These are phyloP conservation scores for Multifurca ochricompacta DNA, from an alignment of 768 basidiomycete genomes.

Conservation along the genomic window DNA sequence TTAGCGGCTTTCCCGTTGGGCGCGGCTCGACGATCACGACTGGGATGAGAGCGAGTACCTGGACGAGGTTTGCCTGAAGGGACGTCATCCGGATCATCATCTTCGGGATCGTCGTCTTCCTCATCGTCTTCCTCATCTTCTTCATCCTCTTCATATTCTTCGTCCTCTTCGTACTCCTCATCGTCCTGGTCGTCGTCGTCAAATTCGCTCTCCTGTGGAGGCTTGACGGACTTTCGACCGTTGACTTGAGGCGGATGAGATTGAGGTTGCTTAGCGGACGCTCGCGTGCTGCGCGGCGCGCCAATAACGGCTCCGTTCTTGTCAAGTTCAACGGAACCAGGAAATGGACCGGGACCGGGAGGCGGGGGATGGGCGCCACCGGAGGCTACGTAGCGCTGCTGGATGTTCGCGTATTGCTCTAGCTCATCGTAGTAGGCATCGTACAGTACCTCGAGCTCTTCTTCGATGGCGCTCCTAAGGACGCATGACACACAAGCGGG, in stretches of 20 bases:
- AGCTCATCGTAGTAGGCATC: conserved; percentile 99
- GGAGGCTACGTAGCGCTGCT: conserved; percentile 90
- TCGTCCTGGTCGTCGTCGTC: conserved; percentile 58
- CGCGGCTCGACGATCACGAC: conserved; percentile 24
- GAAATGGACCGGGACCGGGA: conserved; percentile 95
- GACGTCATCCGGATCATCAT: conserved; percentile 41
- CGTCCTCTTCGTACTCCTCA: conserved; percentile 46
- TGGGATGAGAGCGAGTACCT: conserved; percentile 23
- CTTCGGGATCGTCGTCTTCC: conserved; percentile 61
- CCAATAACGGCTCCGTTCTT: conserved; percentile 72
- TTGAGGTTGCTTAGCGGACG: conserved; percentile 21
- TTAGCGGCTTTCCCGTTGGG: conserved; percentile 42
- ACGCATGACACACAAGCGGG: background rate
- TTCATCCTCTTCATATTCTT: conserved; percentile 48
- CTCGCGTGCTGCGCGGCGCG: conserved; percentile 14
- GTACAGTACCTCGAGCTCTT: conserved; percentile 99
- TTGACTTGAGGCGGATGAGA: conserved; percentile 28
- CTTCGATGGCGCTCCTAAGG: conserved; percentile 92
- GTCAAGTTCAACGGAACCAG: conserved; percentile 95
- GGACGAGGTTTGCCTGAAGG: conserved; percentile 25
- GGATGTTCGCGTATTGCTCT: conserved; percentile 97
- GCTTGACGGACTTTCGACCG: conserved; percentile 40
- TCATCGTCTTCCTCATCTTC: conserved; percentile 66
- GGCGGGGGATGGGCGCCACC: conserved; percentile 87
- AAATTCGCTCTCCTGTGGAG: conserved; percentile 49